phyloP scores from a whole-genome alignment of 2,329 filamentous ascomycete genomes.

The Apiospora marii region DNA sequence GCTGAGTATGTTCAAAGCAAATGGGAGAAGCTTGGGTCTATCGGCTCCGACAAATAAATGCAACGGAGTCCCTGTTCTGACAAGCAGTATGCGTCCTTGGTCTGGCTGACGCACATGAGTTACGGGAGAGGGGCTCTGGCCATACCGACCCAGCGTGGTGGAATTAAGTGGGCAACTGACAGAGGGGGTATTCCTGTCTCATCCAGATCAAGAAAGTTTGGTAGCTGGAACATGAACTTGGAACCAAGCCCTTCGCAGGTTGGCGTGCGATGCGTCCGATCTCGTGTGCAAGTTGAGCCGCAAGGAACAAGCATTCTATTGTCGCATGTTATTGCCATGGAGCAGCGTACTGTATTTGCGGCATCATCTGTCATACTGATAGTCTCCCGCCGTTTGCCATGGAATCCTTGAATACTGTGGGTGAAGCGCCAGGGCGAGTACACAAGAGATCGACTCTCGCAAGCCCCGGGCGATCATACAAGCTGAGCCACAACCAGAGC shows the following conservation, averaged over 20 bases:
- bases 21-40: not conserved
- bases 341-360: not conserved
- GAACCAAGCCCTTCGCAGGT: not conserved
- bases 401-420: not conserved
- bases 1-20: not conserved
- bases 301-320: not conserved
- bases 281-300: slow-evolving; percentile 9
- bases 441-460: not conserved
- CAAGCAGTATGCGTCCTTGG: not conserved
- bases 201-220: slow-evolving; percentile 14
- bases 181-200: not conserved
- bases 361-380: not conserved
- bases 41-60: not conserved
- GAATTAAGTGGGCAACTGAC: not conserved
- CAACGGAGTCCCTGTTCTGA: slow-evolving; percentile 11
- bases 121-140: not conserved
- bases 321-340: not conserved
- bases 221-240: slow-evolving; percentile 5
- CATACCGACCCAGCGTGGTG: not conserved
- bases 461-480: slow-evolving; percentile 7
- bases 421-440: not conserved
- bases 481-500: slow-evolving; percentile 5
- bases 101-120: not conserved
- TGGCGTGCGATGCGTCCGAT: slow-evolving; percentile 5
- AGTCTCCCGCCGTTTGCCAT: not conserved